Evolutionary conservation across 2,329 filamentous ascomycete genomes (phyloP).

Genomic region (Ceratocystis colombiana): DNA sequence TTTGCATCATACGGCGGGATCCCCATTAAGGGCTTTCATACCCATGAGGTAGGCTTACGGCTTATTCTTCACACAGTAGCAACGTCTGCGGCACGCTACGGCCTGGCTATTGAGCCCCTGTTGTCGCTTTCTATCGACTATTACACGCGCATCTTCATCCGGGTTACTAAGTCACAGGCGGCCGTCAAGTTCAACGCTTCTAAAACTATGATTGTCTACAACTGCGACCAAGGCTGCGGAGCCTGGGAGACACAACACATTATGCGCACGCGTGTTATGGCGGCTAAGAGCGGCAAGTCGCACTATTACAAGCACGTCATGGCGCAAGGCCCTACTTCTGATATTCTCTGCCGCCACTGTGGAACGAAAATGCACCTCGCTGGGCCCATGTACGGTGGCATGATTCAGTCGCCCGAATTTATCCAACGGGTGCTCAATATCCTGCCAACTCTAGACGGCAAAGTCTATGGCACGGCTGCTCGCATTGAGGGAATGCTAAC

Average conservation of each 20-base stretch:
- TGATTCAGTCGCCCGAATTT: constrained; percentile 74
- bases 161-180: constrained; percentile 65
- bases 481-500: constrained; percentile 86
- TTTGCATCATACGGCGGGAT: constrained; percentile 89
- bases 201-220: constrained; percentile 88
- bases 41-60: constrained; percentile 80
- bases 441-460: constrained; percentile 54
- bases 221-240: constrained; percentile 84
- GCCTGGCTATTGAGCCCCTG: constrained; percentile 78
- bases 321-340: constrained; percentile 57
- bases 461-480: constrained; percentile 66
- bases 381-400: constrained; percentile 91
- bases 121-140: constrained; percentile 93
- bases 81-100: constrained; percentile 70
- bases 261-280: constrained; percentile 54
- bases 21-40: constrained; percentile 72
- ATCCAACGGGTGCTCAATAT: constrained; percentile 67
- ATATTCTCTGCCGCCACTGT: constrained; percentile 68
- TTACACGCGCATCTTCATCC: constrained; percentile 82
- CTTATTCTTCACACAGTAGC: constrained; percentile 77
- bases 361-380: constrained; percentile 75
- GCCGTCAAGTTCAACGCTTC: constrained; percentile 84
- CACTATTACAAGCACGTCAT: constrained; percentile 70
- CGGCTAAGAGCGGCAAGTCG: constrained; percentile 60
- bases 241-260: constrained; percentile 77